Conservation (phyloP, 768 basidiomycete species). For the Boletus edulis region DNA sequence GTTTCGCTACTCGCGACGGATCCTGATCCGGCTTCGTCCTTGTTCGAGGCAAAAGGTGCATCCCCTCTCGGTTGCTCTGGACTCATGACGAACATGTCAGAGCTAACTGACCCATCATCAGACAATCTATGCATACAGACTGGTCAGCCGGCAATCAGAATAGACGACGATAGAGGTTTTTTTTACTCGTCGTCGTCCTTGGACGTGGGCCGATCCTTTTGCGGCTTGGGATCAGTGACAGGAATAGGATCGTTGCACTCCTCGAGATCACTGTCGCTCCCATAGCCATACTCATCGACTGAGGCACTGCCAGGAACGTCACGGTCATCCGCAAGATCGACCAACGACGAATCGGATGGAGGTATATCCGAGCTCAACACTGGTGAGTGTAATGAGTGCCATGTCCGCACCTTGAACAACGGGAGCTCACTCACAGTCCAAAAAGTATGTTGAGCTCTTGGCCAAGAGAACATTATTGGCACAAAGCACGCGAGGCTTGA, state of each 20-base stretch:
- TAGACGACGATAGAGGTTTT: too few relatives aligned
- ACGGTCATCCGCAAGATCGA: neutral
- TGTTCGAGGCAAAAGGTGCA: neutral
- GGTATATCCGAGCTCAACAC: neutral
- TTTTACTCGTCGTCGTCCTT: too few relatives aligned
- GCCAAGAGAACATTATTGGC: conserved; percentile 28
- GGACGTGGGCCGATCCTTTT: too few relatives aligned
- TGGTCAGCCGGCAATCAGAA: neutral
- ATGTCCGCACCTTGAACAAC: neutral
- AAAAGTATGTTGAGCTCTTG: conserved; percentile 25
- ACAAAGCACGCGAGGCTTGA: conserved; percentile 22
- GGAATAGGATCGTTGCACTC: neutral
- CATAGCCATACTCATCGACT: neutral
- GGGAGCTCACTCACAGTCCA: conserved; percentile 15
- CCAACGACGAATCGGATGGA: neutral
- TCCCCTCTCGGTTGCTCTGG: conserved; percentile 4
- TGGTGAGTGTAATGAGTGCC: neutral
- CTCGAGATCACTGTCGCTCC: neutral
- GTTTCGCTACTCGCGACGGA: neutral
- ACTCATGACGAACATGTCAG: conserved; percentile 18
- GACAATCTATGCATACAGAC: conserved; percentile 7
- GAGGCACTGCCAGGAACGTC: neutral
- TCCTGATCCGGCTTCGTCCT: neutral
- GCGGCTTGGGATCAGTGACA: too few relatives aligned
- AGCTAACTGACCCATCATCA: conserved; percentile 8